Evolutionary conservation across 371 early-diverging fungal genomes (phyloP).

Genomic region (Mortierella sp.): DNA sequence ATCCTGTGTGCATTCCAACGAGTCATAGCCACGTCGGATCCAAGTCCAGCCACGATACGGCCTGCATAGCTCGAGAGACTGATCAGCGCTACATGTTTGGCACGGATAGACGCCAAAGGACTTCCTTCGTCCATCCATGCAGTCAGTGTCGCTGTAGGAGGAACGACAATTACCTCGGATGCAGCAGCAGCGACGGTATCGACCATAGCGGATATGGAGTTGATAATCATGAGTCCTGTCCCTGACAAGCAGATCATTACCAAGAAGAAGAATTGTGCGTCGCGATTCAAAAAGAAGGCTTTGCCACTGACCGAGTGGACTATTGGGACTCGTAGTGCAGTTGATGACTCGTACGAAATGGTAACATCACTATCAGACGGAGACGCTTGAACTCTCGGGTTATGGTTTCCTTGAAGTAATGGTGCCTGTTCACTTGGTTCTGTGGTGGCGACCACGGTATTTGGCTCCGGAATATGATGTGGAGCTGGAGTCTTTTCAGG

Average conservation of each 20-base stretch:
- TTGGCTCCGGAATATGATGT: not conserved
- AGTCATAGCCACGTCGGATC: constrained; percentile 37
- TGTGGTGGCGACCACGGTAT: not conserved
- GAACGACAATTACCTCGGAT: not conserved
- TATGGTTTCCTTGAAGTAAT: constrained; percentile 11
- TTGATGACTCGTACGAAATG: too few species aligned
- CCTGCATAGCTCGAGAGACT: constrained; percentile 42
- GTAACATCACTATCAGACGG: too few species aligned
- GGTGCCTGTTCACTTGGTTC: constrained; percentile 17
- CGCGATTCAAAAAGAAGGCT: constrained; percentile 33
- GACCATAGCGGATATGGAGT: constrained; percentile 47
- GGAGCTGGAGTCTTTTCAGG: not conserved
- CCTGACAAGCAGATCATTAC: constrained; percentile 41
- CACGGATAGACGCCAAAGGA: constrained; percentile 26
- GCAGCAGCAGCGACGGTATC: constrained; percentile 28
- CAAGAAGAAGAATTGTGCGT: constrained; percentile 38
- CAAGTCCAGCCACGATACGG: constrained; percentile 19
- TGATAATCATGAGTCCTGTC: constrained; percentile 50
- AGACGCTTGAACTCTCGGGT: too few species aligned
- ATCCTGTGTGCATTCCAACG: constrained; percentile 28
- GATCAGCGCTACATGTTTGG: constrained; percentile 35
- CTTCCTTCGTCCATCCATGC: not conserved
- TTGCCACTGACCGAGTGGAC: constrained; percentile 29
- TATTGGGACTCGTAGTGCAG: not conserved
- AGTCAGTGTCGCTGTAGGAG: too few species aligned